Evolutionary conservation across 1,284 basidiomycete genomes (phyloP), one percentile per base, ranked within the genome.

Genomic region (Austroboletus rostrupii): DNA sequence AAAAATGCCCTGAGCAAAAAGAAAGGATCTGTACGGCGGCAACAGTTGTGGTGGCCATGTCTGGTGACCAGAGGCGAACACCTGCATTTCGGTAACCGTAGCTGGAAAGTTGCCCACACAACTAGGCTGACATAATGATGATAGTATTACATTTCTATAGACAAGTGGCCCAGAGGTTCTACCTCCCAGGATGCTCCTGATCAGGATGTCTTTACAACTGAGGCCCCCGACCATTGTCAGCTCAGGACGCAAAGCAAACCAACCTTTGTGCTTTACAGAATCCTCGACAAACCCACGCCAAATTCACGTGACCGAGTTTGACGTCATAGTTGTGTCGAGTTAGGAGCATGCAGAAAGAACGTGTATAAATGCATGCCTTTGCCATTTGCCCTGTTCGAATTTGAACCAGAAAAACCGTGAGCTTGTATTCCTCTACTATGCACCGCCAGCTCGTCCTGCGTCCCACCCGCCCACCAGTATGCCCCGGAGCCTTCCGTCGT

Each of bases 1-100:
- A 62, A 51, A 47, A 33, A 12, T 19, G 31, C 19, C 31, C 23
- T 9, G 2, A 16, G 16, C 1, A 5, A 16, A 42, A 45, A 37
- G 13, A 43, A 47, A 21, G 21, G 37, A 1, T n/a, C 29, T 44
- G 6, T 57, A 64, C 62, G 36, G 60, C 59, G 23, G 55, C 48
- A 21, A 41, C 20, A 14, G 40, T 42, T 29, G 55, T 3, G 8
- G 57, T 47, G 11, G 56, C 44, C 56, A 54, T 57, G 46, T 48
- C 32, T 26, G 26, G 43, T 21, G 28, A 29, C 23, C 29, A 16
- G 32, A 23, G 23, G 3, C 7, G 23, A 23, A 23, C 7, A 23
- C 23, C 23, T 23, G 7, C 23, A 23, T 23, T 26, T 26, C 9
- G 26, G 26, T 26, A 26, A 26, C 26, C 26, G 9, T 26, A 26